Evolutionary conservation across 2,329 filamentous ascomycete genomes (phyloP), one percentile per base, ranked within the genome.

Genomic region (Aspergillus ibericus): DNA sequence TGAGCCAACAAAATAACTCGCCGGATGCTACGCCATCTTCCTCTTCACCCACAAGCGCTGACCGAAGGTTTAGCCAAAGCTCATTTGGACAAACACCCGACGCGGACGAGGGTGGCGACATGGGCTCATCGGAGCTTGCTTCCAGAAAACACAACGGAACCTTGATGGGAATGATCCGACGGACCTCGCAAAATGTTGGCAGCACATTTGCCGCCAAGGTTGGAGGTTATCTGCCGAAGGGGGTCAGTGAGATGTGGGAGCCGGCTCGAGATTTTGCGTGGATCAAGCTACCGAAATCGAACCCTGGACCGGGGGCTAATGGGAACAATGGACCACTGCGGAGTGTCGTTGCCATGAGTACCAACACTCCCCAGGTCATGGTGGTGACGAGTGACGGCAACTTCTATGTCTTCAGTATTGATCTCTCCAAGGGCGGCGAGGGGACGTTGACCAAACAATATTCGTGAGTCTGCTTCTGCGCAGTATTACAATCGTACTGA

Each of bases 221-320:
- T 32, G 93, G 93, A 4, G 92, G 91, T 0, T 99, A 99, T 72
- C 81, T 99, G 1, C 95, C 95, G 0, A 90, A 90, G 69, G 93
- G 93, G 1, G 92, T 99, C 4, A 93, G 93, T 1, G 93, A 98
- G 76, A 97, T 98, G 83, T 98, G 93, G 93, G 95, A 99, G 70
- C 95, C 95, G 0, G 81, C 89, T 59, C 86, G 95, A 55, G 95
- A 99, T 75, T 99, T 99, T 77, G 95, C 95, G 1, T 98, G 91
- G 82, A 93, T 98, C 70, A 96, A 95, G 73, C 85, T 99, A 49
- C 93, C 93, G 13, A 91, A 89, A 70, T 57, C 75, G 38, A 68
- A 79, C 68, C 69, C 73, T n/a, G 73, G 68, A 46, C 70, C 58
- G 62, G 75, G 72, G 6, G 70, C 67, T 8, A 69, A 67, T 32